Base-by-base conservation (phyloP, 305 asterid genomes). In the Fraxinus baroniana region DNA sequence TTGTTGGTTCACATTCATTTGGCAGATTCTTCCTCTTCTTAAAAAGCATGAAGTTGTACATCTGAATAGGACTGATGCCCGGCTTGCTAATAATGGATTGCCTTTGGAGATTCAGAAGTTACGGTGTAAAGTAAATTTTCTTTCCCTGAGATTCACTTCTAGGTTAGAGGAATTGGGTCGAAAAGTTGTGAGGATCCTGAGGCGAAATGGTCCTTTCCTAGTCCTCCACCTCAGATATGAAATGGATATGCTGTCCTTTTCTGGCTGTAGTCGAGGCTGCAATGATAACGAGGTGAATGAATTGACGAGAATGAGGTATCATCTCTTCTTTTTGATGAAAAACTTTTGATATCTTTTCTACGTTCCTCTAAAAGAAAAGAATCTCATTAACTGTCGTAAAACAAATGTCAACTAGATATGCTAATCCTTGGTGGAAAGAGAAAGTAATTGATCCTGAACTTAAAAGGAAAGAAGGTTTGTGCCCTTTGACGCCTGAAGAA, bases 401-500 rank as follows among this genome's bases (percentile, higher is more conserved):
- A 46, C 26, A 8, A 75, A 39, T 71, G 55, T 5, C 33, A 5
- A 81, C 82, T 85, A 94, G 98, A 88, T 91, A 92, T 81, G 92
- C 94, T 49, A 92, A 91, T 78, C 93, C 95, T 1, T 90, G 92
- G 97, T 92, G 98, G 98, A 94, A 94, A 86, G 98, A 94, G 88
- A 94, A 94, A 82, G 85, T 88, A 60, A 94, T 94, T 62, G 92
- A 92, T 84, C 93, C 98, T 0, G 93, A 91, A 10, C 20, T 87
- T 80, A 94, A 93, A 86, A 89, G 98, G 86, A 92, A 84, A 75
- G 97, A 93, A 81, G 98, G 98, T 37, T 78, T 90, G 30, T 94
- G 98, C 46, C 98, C 98, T 75, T 87, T 93, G 85, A 94, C 97
- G 0, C 98, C 98, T n/a, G 98, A 94, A 85, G 98, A 94, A 91